Evolutionary conservation across 768 basidiomycete genomes (phyloP), one percentile per base, ranked within the genome.

Genomic region (Termitomyces sp.): DNA sequence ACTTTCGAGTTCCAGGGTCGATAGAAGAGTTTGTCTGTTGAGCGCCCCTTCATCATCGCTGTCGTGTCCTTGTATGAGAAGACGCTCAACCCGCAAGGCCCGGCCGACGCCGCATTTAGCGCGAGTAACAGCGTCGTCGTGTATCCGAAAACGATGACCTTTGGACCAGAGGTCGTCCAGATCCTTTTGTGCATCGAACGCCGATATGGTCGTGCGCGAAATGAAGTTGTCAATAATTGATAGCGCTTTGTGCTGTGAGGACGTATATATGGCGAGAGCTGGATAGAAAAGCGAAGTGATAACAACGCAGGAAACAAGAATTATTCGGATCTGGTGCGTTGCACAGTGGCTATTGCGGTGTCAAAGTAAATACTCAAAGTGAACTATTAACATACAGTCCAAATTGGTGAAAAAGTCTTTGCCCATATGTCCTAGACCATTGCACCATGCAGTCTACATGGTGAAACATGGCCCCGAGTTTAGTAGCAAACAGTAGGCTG

Each of bases 231-330:
- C 82, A 57, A 91, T 79, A n/a, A 89, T 79, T 61, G 79, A 84
- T 64, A 78, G 79, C 53, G 78, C 88, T 71, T 83, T 82, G 0
- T 84, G 82, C 59, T 85, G 82, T 0, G 90, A 86, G 1, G 89
- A 87, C 26, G 86, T 86, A 70, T 94, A 93, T 58, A 91, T 81
- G 52, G 90, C 85, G 53, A 95, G 82, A 20, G 93, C 93, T n/a
- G 93, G 93, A 64, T 93, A 94, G 68, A 93, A 90, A 57, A 95
- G 83, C 18, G 89, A 89, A 57, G 92, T 89, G 69, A 95, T 94
- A 63, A 95, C 92, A 59, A 93, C 82, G 53, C 88, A 84, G 23
- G 90, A 94, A 61, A 93, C 86, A 64, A 95, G 82, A 70, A 95
- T 91, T 51, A 95, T 85, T 55, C 91, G 86, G 57, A 92, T 91